These are phyloP conservation scores for Hibiscus tridactylites DNA, from an alignment of 345 rosid genomes.

Conservation along the genomic window DNA sequence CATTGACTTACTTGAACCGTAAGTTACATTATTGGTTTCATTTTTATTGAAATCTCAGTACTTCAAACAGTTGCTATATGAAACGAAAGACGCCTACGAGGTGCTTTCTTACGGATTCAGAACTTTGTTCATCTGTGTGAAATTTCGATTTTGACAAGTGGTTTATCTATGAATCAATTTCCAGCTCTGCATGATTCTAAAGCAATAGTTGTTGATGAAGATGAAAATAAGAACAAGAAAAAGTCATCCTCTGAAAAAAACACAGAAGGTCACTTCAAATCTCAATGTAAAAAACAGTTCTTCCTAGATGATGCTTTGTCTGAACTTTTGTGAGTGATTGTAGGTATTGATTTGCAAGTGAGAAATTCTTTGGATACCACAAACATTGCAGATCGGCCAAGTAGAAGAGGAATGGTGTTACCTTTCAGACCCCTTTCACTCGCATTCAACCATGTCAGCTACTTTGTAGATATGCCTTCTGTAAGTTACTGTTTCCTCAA, in stretches of 20 bases:
- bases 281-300: background rate
- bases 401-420: conserved; percentile 52
- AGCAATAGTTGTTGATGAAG: conserved; percentile 22
- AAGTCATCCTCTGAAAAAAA: conserved; percentile 8
- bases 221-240: conserved; percentile 16
- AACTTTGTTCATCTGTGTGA: background rate
- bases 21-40: conserved; percentile 14
- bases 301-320: background rate
- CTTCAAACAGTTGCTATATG: background rate
- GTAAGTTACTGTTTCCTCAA: conserved; percentile 28
- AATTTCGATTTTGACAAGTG: background rate
- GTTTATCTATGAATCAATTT: conserved; percentile 12
- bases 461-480: conserved; percentile 68
- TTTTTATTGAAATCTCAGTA: background rate
- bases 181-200: conserved; percentile 40
- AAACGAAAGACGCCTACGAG: background rate
- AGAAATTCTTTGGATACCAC: conserved; percentile 13
- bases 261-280: conserved; percentile 26
- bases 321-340: background rate
- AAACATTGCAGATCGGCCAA: background rate
- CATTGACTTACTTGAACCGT: conserved; percentile 46
- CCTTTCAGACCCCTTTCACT: conserved; percentile 71
- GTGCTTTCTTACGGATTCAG: background rate
- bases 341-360: conserved; percentile 27
- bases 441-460: conserved; percentile 55